A percentile compares a stretch with the other conserved stretches of the same genome.
Evolutionary conservation across 768 basidiomycete species (phyloP).

Genomic region (Pleurotus tuoliensis): DNA sequence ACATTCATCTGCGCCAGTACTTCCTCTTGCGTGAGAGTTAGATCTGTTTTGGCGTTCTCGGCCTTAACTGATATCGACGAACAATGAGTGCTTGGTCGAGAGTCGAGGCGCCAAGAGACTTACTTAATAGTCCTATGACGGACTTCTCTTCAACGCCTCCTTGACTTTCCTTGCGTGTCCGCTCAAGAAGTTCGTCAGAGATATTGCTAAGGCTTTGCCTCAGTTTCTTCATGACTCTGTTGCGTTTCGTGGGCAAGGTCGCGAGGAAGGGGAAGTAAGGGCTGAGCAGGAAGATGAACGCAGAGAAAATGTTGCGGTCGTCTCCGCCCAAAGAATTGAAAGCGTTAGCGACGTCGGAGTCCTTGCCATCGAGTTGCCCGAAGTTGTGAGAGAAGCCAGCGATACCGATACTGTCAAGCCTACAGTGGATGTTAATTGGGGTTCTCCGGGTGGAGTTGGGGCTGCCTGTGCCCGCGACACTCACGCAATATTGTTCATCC

Average conservation of each 20-base stretch:
- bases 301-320: slow-evolving; percentile 19
- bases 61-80: slow-evolving; percentile 27
- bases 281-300: slow-evolving; percentile 27
- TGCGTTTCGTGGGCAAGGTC: slow-evolving; percentile 32
- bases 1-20: slow-evolving; percentile 38
- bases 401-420: slow-evolving; percentile 55
- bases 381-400: slow-evolving; percentile 61
- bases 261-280: slow-evolving; percentile 31
- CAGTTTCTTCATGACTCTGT: slow-evolving; percentile 25
- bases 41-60: slow-evolving; percentile 22
- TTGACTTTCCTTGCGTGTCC: slow-evolving; percentile 29
- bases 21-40: slow-evolving; percentile 27
- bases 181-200: slow-evolving; percentile 33
- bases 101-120: slow-evolving; percentile 3
- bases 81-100: neutral
- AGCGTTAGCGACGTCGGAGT: slow-evolving; percentile 33
- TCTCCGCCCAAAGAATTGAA: slow-evolving; percentile 35
- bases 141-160: slow-evolving; percentile 31
- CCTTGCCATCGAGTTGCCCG: slow-evolving; percentile 44
- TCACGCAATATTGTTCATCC: slow-evolving; percentile 46
- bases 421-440: slow-evolving; percentile 14
- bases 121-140: slow-evolving; percentile 34
- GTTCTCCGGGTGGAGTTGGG: neutral
- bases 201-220: slow-evolving; percentile 32
- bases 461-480: slow-evolving; percentile 3